Evolutionary conservation across 2,329 filamentous ascomycete species (phyloP).

Genomic region (Epichloe hybrida): DNA sequence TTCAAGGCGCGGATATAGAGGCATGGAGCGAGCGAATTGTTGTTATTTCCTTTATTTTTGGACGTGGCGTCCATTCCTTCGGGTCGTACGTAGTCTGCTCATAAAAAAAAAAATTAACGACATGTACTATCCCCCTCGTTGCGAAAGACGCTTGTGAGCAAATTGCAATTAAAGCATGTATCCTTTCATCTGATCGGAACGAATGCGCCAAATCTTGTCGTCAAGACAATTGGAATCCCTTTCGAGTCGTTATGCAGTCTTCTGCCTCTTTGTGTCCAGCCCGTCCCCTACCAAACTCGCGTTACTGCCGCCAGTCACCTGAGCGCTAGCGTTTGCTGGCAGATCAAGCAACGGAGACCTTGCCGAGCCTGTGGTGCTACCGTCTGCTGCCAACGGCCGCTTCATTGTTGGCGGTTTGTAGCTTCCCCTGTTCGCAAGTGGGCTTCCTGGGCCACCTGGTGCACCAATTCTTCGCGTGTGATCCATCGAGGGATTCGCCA

Average conservation of each 20-base stretch:
- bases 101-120: background rate
- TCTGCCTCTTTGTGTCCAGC: slow-evolving; percentile 39
- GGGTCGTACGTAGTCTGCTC: background rate
- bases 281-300: slow-evolving; percentile 11
- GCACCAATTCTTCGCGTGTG: slow-evolving; percentile 44
- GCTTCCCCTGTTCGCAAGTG: slow-evolving; percentile 42
- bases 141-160: background rate
- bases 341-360: slow-evolving; percentile 38
- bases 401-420: slow-evolving; percentile 49
- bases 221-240: background rate
- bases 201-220: slow-evolving; percentile 14
- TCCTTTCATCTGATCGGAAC: background rate
- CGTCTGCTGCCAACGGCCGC: slow-evolving; percentile 26
- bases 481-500: slow-evolving; percentile 41
- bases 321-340: slow-evolving; percentile 27
- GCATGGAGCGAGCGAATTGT: no score
- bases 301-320: slow-evolving; percentile 7
- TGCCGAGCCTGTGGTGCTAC: slow-evolving; percentile 9
- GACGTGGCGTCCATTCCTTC: background rate
- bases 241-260: slow-evolving; percentile 13
- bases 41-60: background rate
- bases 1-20: background rate
- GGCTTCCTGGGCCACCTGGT: slow-evolving; percentile 39
- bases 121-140: background rate
- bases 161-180: background rate